Percentiles rank a stretch among this genome's conserved stretches.
phyloP scores from a whole-genome alignment of 2,329 filamentous ascomycete genomes.

The Aspergillus hiratsukae region DNA sequence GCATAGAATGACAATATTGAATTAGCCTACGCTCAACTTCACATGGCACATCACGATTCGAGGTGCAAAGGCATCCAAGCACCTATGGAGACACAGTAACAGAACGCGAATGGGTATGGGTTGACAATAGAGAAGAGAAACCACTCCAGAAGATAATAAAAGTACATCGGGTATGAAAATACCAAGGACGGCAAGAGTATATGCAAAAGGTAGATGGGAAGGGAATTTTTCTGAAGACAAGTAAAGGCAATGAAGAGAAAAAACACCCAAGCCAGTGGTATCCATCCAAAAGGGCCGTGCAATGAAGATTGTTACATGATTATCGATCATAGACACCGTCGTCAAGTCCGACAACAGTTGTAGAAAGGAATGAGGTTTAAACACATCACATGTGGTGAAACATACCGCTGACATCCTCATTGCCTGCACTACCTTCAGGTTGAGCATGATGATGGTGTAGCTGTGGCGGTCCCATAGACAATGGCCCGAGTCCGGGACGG shows the following conservation, averaged over 20 bases:
- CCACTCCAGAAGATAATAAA: slow-evolving; percentile 11
- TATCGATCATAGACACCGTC: slow-evolving; percentile 6
- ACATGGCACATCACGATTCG: slow-evolving; percentile 12
- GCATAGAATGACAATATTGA: slow-evolving; percentile 17
- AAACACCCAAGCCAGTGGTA: slow-evolving; percentile 4
- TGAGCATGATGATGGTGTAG: slow-evolving; percentile 74
- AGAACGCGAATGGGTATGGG: slow-evolving; percentile 24
- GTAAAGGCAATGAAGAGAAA: neutral
- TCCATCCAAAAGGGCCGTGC: slow-evolving; percentile 1
- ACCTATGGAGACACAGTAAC: slow-evolving; percentile 16
- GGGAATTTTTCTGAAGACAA: neutral
- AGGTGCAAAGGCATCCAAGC: slow-evolving; percentile 10
- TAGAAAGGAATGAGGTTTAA: slow-evolving; percentile 10
- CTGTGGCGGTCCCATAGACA: slow-evolving; percentile 64
- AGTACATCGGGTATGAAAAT: neutral
- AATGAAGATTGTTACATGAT: slow-evolving; percentile 10
- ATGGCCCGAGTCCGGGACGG: slow-evolving; percentile 45
- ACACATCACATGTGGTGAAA: slow-evolving; percentile 80
- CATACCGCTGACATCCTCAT: slow-evolving; percentile 91
- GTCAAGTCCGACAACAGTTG: neutral
- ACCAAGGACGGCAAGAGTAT: neutral
- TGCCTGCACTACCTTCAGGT: slow-evolving; percentile 56
- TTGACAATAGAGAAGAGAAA: slow-evolving; percentile 5
- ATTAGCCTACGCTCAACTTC: slow-evolving; percentile 42
- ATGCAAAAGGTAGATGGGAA: slow-evolving; percentile 4